Base-by-base conservation (phyloP, 345 rosid species). In the Murraya koenigii region DNA sequence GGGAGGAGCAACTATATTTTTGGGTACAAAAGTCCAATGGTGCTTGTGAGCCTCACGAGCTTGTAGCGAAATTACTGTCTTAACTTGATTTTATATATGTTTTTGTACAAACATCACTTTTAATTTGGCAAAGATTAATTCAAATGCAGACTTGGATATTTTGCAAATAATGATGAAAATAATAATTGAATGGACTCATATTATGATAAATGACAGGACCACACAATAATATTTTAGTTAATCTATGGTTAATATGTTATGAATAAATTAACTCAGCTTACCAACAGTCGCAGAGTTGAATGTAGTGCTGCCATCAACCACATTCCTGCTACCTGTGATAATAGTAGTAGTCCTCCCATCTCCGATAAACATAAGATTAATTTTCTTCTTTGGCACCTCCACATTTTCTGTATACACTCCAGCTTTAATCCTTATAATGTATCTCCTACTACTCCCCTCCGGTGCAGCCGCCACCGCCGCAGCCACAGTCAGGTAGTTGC, bases 281-380 rank as follows among this genome's bases (percentile, higher is more conserved):
- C 97, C 97, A 28, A 95, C 95, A 8, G 98, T 95, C 28, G 99
- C 93, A 0, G 99, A 93, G 54, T 88, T 69, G 81, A 93, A 95
- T 54, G 99, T 93, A 59, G 98, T 93, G 88, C 94, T 89, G 1
- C 99, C 99, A 72, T 95, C 98, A 20, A 85, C 92, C 8, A 93
- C 95, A 23, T 92, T 93, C 77, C 90, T 82, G 44, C 84, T 90
- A 23, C 73, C 98, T 61, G 96, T 92, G 69, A 95, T 90, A 60
- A 93, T 87, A 47, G 99, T 93, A 26, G 77, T 84, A 1, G 71
- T 82, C 80, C 92, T 84, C 44, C 94, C 99, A 75, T 93, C 99
- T 68, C 99, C 99, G 54, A 93, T n/a, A n/a, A 95, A 90, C 99
- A 95, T 89, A 30, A 95, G 77, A 63, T 90, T 93, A 22, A 75